These are phyloP conservation scores for Infundibulicybe gibba DNA, from an alignment of 768 basidiomycete species.

Conservation along the genomic window DNA sequence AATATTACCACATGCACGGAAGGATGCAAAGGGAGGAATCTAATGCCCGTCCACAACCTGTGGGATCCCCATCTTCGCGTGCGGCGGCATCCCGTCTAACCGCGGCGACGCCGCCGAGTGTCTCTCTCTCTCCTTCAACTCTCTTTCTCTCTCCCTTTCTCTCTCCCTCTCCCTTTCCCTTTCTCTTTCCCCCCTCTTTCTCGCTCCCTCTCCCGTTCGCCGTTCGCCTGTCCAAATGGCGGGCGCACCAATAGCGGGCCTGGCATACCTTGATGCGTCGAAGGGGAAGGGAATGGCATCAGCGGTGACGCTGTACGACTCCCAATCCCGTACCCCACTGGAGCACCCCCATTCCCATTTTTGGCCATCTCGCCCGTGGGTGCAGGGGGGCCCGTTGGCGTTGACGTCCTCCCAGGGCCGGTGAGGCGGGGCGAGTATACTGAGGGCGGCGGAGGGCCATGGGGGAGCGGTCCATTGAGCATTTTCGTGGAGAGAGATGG, in stretches of 20 bases:
- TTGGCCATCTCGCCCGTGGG: too few relatives aligned
- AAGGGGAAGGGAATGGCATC: constrained; percentile 19
- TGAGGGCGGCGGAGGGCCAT: too few relatives aligned
- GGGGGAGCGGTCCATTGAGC: too few relatives aligned
- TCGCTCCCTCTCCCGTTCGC: constrained; percentile 11
- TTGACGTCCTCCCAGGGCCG: too few relatives aligned
- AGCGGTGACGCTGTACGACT: constrained; percentile 30
- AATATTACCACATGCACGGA: too few relatives aligned
- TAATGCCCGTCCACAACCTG: constrained; percentile 38
- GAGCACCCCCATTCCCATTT: too few relatives aligned
- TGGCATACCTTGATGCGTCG: constrained; percentile 7
- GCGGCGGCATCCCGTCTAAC: constrained; percentile 16
- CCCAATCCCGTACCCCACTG: constrained; percentile 13
- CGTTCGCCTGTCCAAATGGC: constrained; percentile 8
- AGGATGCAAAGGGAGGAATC: too few relatives aligned
- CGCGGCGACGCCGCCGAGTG: constrained; percentile 22
- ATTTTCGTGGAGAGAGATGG: too few relatives aligned
- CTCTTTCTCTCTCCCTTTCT: constrained; percentile 7
- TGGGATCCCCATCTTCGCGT: constrained; percentile 40
- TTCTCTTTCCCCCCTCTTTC: constrained; percentile 22
- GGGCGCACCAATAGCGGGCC: constrained; percentile 8
- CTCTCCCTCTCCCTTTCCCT: constrained; percentile 25
- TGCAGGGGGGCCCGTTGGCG: too few relatives aligned
- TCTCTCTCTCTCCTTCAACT: constrained; percentile 17
- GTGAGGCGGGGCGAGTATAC: too few relatives aligned